Base-by-base conservation (phyloP, 108 stramenopile genomes). In the Cyclotella sp. region DNA sequence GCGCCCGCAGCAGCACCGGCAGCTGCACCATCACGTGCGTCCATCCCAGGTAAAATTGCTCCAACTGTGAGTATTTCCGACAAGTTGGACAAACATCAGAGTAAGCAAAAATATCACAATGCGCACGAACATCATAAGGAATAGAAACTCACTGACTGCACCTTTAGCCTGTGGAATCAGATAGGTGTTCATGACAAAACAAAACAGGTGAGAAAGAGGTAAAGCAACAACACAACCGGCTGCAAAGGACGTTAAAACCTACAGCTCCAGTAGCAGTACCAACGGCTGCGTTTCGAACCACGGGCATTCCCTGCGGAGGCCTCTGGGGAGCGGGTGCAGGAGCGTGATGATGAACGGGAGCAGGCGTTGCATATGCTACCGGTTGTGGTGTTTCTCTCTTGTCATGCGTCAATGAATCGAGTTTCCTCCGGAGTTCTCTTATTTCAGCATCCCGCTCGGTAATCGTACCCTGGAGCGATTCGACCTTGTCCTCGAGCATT, bases 1-100 rank as follows among this genome's bases (percentile, higher is more conserved):
- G 67, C 82, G 44, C 82, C 82, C 34, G 67, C 82, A 52, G 70
- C 75, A 15, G 82, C 82, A 24, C 82, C 82, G 29, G 82, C 82
- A 44, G 30, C 51, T 29, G 82, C 82, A 22, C 82, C 82, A 24
- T 77, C 75, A 1, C 54, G 12, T n/a, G 81, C 81, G 16, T 73
- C 72, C 76, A 82, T 82, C 12, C 81, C 81, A 22, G 81, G 81
- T 13, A 82, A 28, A 68, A 82, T 71, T 16, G 81, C 81, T 26
- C 81, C 81, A 51, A 67, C 81, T 78, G 22, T 24, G n/a, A 55
- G 3, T 15, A 9, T 24, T 49, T 27, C 0, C 12, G 21, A 22
- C 16, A 3, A 61, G 0, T 21, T 43, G 7, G 27, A 51, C 6
- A 51, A 14, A 47, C 16, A 26, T 41, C 28, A 44, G n/a, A n/a